Base-by-base conservation (phyloP, 768 basidiomycete species). In the Phaeotremella skinneri region DNA sequence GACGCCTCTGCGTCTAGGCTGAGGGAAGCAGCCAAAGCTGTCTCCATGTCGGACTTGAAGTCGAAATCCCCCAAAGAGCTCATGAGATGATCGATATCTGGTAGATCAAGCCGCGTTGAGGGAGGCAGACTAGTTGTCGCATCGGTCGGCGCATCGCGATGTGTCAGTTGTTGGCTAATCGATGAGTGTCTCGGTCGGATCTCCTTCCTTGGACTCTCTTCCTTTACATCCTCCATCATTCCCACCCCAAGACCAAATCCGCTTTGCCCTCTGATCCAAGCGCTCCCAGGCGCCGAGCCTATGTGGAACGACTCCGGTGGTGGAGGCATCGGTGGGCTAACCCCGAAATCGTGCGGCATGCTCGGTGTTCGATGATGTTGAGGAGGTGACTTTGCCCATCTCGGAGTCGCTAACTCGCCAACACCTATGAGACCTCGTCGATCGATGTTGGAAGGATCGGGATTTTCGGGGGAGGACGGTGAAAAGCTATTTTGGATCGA, bases 391-490 rank as follows among this genome's bases (percentile, higher is more conserved):
- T 62, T 56, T 20, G 67, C 83, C 93, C 92, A 99, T 61, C 92
- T 84, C 49, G 96, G 96, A n/a, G 96, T 99, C 20, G 91, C 81
- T 30, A 98, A 84, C 78, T 99, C 96, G 34, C 96, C 96, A 4
- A 98, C 89, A 25, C 96, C 96, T 53, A 98, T 85, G 39, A 98
- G 84, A 34, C 85, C 88, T 17, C 85, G 83, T 58, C 96, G 83
- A 79, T 98, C 92, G n/a, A 78, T 70, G 61, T 65, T 59, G 14
- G 59, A 56, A 3, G 76, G 76, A 49, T 75, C 73, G 5, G 64
- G 56, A 3, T 64, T 56, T 25, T 68, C 70, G 4, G 76, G 76
- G 4, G 71, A 72, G 6, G 59, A n/a, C 13, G 70, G 67, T 29
- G 63, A 43, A 16, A 23, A 53, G 17, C 11, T 23, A 4, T 39